Conservation (phyloP, 768 basidiomycete species). For the Lenzites betulinus region DNA sequence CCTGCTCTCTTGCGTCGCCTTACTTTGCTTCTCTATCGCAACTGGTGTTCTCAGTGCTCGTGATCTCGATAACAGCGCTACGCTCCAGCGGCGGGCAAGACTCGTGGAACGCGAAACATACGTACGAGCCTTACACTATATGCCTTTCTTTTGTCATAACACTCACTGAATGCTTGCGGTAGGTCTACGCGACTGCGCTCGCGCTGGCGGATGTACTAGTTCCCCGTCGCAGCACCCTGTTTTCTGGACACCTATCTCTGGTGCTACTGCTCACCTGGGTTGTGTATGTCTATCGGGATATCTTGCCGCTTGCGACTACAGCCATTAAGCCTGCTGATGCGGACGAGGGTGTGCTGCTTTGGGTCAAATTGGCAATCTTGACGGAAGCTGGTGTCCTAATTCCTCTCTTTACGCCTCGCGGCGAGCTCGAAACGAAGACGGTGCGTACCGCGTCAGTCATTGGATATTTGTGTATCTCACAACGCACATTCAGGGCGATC, state of each 20-base stretch:
- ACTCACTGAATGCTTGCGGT: neutral
- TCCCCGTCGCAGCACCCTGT: constrained; percentile 24
- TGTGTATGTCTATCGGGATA: constrained; percentile 55
- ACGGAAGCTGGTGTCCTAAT: constrained; percentile 45
- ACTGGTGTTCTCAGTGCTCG: neutral
- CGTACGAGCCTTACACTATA: neutral
- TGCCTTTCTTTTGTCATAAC: too few relatives aligned
- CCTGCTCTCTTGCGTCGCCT: neutral
- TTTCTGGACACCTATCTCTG: constrained; percentile 47
- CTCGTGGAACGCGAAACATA: neutral
- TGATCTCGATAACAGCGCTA: neutral
- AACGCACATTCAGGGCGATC: too few relatives aligned
- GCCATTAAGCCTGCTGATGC: constrained; percentile 48
- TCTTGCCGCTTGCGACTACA: constrained; percentile 59
- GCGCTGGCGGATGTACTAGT: constrained; percentile 30
- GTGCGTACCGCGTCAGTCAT: too few relatives aligned
- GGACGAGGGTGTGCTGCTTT: constrained; percentile 50
- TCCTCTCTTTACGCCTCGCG: constrained; percentile 55
- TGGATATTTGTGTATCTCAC: too few relatives aligned
- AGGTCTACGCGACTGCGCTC: constrained; percentile 38
- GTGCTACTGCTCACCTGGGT: constrained; percentile 49
- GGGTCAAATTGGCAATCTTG: constrained; percentile 52
- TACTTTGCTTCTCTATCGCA: neutral
- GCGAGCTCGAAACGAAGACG: constrained; percentile 25
- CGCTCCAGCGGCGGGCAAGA: neutral